These are phyloP conservation scores for Candida maris DNA, from an alignment of 805 yeast genomes.

Conservation along the genomic window DNA sequence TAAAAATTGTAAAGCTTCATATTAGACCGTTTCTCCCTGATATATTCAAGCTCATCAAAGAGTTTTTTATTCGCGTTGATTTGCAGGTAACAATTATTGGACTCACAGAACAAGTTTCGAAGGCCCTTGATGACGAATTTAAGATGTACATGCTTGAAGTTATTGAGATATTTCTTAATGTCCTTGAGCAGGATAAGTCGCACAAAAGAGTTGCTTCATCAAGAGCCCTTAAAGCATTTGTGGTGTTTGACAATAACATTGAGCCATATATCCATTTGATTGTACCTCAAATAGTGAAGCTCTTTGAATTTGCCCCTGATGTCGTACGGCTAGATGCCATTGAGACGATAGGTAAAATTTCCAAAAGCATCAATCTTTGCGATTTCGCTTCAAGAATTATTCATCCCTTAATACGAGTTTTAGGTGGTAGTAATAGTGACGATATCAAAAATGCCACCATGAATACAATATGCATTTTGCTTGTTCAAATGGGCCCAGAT, in stretches of 20 bases:
- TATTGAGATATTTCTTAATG: constrained; percentile 69
- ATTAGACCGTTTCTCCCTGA: constrained; percentile 78
- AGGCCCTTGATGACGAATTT: constrained; percentile 88
- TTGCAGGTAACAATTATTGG: constrained; percentile 77
- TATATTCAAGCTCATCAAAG: constrained; percentile 70
- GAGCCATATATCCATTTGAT: constrained; percentile 87
- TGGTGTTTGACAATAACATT: constrained; percentile 79
- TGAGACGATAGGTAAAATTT: constrained; percentile 75
- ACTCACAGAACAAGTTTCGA: constrained; percentile 78
- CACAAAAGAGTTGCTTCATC: constrained; percentile 57
- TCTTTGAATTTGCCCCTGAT: constrained; percentile 70
- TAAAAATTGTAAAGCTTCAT: constrained; percentile 82
- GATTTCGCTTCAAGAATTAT: constrained; percentile 90
- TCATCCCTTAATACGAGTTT: constrained; percentile 76
- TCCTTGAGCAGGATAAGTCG: constrained; percentile 69
- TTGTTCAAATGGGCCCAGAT: constrained; percentile 79
- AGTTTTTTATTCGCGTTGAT: constrained; percentile 59
- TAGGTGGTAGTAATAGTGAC: constrained; percentile 38
- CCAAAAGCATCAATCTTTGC: constrained; percentile 65
- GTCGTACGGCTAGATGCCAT: constrained; percentile 69
- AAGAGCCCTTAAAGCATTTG: constrained; percentile 77
- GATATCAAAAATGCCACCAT: constrained; percentile 64
- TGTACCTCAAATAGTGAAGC: constrained; percentile 77
- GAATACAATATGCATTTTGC: constrained; percentile 74
- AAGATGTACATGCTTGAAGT: constrained; percentile 77